Conservation (phyloP, 495 filamentous ascomycete species). For the Lasiosphaeris hirsuta region DNA sequence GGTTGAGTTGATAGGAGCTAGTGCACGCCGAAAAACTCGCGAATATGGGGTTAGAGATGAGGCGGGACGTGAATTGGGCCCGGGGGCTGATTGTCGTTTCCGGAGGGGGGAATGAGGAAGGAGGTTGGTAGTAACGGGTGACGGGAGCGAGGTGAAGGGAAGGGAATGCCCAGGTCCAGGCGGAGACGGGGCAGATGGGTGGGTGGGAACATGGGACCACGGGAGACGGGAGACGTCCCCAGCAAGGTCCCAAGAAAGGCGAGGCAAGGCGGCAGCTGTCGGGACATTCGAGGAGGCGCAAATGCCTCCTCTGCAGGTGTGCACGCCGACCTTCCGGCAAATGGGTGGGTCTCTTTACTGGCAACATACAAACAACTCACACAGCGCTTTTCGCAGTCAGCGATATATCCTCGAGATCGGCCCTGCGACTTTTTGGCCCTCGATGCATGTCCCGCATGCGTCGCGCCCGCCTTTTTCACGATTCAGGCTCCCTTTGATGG, state of each 20-base stretch:
- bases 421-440: neutral
- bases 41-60: neutral
- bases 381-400: neutral
- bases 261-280: conserved; percentile 31
- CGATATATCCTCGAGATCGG: neutral
- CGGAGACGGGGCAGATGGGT: conserved; percentile 24
- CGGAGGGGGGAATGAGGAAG: conserved; percentile 8
- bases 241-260: conserved; percentile 11
- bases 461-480: neutral
- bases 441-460: neutral
- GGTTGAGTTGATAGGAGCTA: too few relatives aligned
- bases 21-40: neutral
- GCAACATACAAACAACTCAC: neutral
- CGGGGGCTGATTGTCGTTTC: neutral
- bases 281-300: conserved; percentile 28
- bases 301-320: conserved; percentile 14
- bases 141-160: conserved; percentile 17
- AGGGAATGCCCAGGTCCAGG: conserved; percentile 16
- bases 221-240: conserved; percentile 31
- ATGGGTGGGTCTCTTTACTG: conserved; percentile 17
- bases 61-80: conserved; percentile 10
- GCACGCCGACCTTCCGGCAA: conserved; percentile 14
- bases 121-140: conserved; percentile 7
- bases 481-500: neutral
- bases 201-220: conserved; percentile 27